Base-by-base conservation (phyloP, 2,329 filamentous ascomycete species). In the Chrysoporthe puriensis region DNA sequence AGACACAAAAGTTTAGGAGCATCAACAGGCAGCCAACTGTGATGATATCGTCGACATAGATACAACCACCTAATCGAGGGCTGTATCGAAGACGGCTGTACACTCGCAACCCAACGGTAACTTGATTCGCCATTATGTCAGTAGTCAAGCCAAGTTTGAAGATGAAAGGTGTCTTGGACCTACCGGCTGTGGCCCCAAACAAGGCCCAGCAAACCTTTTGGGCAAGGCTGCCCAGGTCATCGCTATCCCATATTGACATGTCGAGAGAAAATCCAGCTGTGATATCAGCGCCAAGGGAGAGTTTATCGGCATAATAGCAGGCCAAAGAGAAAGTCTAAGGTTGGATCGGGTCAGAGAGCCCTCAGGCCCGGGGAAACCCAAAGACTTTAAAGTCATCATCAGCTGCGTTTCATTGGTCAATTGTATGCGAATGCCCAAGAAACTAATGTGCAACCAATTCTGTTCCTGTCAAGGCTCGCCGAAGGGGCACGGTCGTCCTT, bases 41-140 rank as follows among this genome's bases (percentile, higher is more conserved):
- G 60, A 77, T 76, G 59, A 73, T 73, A 64, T 77, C 76, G 61
- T 78, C 76, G 16, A 74, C 61, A 26, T 75, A 75, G 6, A 77
- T 66, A 5, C 74, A 73, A 7, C 67, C 70, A 18, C 69, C 70
- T 2, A 57, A 66, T n/a, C 61, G 48, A 13, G 58, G 46, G 52
- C 70, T 68, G 42, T 71, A 73, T n/a, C 59, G 66, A 9, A 72
- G 54, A 26, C 76, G 72, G 43, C 72, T 75, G 56, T 73, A 70
- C 1, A 76, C 67, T 16, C 76, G 74, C 13, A 77, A 70, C 2
- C 58, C 68, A 34, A 77, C 73, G 21, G 76, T 64, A 18, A 75
- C 75, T 46, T 21, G 1, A 7, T 13, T 26, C 1, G 14, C 5
- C 40, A 1, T 4, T 34, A 9, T 13, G 52, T 43, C 67, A 67